Evolutionary conservation across 768 basidiomycete species (phyloP), one percentile per base, ranked within the genome.

Genomic region (Jaapia argillacea): DNA sequence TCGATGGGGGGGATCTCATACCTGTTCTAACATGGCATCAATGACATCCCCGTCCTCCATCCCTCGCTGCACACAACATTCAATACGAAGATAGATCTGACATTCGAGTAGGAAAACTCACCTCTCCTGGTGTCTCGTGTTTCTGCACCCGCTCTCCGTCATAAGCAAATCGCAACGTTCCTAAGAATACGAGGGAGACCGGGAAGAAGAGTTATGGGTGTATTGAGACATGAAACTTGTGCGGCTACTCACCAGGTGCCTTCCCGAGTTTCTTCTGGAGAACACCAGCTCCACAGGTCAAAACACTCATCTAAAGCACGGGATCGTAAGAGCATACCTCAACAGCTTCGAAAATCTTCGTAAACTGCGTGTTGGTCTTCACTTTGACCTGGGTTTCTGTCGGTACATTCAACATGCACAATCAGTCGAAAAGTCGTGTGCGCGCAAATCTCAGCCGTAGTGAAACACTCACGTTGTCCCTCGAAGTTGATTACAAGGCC

Each of bases 331-430:
- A 3, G 64, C 72, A 20, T 50, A 81, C 81, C 69, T 81, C 77
- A 2, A 77, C 75, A 13, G 78, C 80, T 14, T 76, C 69, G 45
- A 84, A 82, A 21, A 82, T 74, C 58, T 82, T 83, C 28, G 62
- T 57, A 50, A 84, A 81, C n/a, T 66, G 64, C 67, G 74, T 83
- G 26, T 72, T 74, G 1, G 68, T 47, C 47, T 78, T 81, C 7
- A 82, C 80, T 56, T 83, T 83, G 3, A 85, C 72, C 4, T 75
- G 79, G 24, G 81, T 75, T 6, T 69, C 81, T 84, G 54, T 41
- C 42, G 47, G 37, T 28, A 18, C 4, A 18, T 25, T n/a, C 20
- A 26, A 21, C 47, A 27, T 48, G 48, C 51, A 46, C 36, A 38
- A 24, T 36, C 20, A 20, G 25, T 7, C 10, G 14, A 25, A 18